Percentiles rank a stretch among this genome's conserved stretches.
Conservation (phyloP, 495 filamentous ascomycete genomes). For the Hypoxylon crocopeplum region DNA sequence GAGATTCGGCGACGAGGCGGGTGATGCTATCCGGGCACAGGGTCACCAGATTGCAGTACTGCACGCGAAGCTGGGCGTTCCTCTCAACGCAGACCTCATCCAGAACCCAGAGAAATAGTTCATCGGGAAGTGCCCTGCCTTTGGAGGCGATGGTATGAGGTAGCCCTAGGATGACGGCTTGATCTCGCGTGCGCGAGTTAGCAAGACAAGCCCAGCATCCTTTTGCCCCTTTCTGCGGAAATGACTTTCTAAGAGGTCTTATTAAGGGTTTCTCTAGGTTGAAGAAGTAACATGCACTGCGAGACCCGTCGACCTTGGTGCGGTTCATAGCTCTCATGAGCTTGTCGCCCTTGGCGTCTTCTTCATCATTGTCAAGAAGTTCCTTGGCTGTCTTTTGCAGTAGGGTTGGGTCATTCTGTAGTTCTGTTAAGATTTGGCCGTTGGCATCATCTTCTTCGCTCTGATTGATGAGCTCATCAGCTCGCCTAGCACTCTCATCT, state of each 20-base stretch:
- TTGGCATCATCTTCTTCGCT: conserved; percentile 33
- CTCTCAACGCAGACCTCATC: conserved; percentile 68
- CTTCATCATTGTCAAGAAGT: conserved; percentile 59
- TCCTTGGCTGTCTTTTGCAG: conserved; percentile 47
- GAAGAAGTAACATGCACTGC: conserved; percentile 74
- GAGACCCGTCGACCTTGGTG: conserved; percentile 70
- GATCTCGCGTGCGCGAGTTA: conserved; percentile 60
- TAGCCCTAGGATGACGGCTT: conserved; percentile 73
- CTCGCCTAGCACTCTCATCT: conserved; percentile 56
- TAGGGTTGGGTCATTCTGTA: conserved; percentile 28
- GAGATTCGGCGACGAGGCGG: conserved; percentile 45
- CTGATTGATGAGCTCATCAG: conserved; percentile 33
- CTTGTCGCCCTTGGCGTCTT: conserved; percentile 61
- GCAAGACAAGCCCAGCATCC: conserved; percentile 49
- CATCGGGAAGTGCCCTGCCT: conserved; percentile 65
- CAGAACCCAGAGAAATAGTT: conserved; percentile 77
- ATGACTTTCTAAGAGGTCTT: conserved; percentile 34
- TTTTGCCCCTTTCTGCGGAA: conserved; percentile 40
- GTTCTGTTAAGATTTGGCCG: conserved; percentile 18
- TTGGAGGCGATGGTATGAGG: conserved; percentile 64
- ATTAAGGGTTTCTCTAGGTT: conserved; percentile 39
- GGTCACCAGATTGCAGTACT: conserved; percentile 63
- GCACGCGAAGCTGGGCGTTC: conserved; percentile 65
- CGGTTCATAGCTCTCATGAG: conserved; percentile 74
- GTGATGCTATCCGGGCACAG: conserved; percentile 46